These are phyloP conservation scores for Pleomassaria siparia DNA, from an alignment of 2,329 filamentous ascomycete species.

Conservation along the genomic window DNA sequence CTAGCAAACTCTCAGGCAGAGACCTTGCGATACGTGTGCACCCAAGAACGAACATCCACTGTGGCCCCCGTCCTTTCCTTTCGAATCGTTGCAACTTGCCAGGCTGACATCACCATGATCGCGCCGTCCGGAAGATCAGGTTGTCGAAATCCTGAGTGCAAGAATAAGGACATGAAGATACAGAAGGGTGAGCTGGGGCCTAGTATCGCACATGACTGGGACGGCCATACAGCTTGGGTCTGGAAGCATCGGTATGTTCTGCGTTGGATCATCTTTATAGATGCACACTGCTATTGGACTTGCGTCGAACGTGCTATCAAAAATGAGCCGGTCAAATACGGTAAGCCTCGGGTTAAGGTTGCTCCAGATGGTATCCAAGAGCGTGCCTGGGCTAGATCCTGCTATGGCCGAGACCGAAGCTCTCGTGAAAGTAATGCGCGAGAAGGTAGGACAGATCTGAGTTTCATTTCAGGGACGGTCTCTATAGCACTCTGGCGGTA, in stretches of 20 bases:
- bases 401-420: not conserved
- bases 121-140: conserved; percentile 50
- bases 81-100: too few relatives aligned
- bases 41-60: too few relatives aligned
- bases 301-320: not conserved
- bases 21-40: too few relatives aligned
- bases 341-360: not conserved
- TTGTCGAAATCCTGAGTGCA: conserved; percentile 73
- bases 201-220: conserved; percentile 51
- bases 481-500: not conserved
- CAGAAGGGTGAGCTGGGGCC: conserved; percentile 77
- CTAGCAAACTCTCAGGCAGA: too few relatives aligned
- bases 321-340: not conserved
- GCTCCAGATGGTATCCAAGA: not conserved
- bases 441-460: not conserved
- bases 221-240: conserved; percentile 60
- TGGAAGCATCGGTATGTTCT: conserved; percentile 82
- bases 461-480: not conserved
- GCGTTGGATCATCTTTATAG: too few relatives aligned
- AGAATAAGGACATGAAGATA: conserved; percentile 68
- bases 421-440: conserved; percentile 2
- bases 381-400: not conserved
- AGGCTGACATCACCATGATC: conserved; percentile 24
- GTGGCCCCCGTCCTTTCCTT: too few relatives aligned
- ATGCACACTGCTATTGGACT: too few relatives aligned